Conservation (phyloP, 176 grass and related monocot species). For the Raddia guianensis region DNA sequence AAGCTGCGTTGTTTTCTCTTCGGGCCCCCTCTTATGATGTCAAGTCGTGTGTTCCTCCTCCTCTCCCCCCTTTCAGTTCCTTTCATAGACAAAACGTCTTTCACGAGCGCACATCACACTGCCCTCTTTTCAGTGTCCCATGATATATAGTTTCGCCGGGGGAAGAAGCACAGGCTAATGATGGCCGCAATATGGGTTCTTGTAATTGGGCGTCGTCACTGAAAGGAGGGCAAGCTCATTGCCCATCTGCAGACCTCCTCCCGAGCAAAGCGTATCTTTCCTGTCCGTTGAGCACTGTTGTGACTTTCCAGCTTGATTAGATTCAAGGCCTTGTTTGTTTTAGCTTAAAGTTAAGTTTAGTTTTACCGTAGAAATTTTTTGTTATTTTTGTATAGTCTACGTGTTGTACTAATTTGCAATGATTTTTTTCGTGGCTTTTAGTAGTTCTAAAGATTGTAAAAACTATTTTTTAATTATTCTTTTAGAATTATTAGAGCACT, state of each 20-base stretch:
- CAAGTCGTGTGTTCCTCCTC: slow-evolving; percentile 28
- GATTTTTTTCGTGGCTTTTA: too few relatives aligned
- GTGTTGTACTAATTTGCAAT: too few relatives aligned
- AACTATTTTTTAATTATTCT: too few relatives aligned
- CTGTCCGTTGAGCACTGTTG: too few relatives aligned
- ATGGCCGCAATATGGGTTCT: slow-evolving; percentile 45
- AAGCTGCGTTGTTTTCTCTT: slow-evolving; percentile 29
- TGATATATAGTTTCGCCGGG: slow-evolving; percentile 33
- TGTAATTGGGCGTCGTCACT: slow-evolving; percentile 39
- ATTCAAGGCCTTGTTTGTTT: too few relatives aligned
- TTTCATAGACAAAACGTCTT: slow-evolving; percentile 46
- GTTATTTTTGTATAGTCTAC: too few relatives aligned
- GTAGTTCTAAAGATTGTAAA: too few relatives aligned
- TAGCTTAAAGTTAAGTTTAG: too few relatives aligned
- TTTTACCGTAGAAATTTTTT: too few relatives aligned
- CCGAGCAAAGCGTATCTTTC: neutral
- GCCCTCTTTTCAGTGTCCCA: slow-evolving; percentile 30
- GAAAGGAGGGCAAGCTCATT: neutral
- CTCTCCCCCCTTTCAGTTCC: slow-evolving; percentile 13
- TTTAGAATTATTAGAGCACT: too few relatives aligned
- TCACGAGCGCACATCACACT: slow-evolving; percentile 37
- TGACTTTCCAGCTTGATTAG: too few relatives aligned
- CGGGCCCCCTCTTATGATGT: slow-evolving; percentile 31
- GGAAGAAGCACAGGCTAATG: slow-evolving; percentile 23
- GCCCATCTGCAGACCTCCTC: neutral